Conservation (phyloP, 192 early-diverging fungal species). For the Cetraspora pellucida region DNA sequence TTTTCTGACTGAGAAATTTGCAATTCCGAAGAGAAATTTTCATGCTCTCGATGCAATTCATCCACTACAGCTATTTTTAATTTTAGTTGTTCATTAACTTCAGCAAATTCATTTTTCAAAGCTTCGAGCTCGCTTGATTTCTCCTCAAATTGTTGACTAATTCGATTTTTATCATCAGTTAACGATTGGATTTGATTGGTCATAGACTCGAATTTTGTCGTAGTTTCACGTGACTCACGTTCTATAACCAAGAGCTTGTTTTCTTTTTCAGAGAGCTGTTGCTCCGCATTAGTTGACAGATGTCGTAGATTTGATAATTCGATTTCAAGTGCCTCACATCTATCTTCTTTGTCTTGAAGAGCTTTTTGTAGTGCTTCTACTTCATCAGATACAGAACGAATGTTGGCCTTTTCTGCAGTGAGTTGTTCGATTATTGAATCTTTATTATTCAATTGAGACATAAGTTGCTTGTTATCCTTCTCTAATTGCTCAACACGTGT, state of each 20-base stretch:
- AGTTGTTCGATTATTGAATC: conserved; percentile 35
- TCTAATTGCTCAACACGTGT: conserved; percentile 16
- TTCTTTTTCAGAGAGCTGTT: conserved; percentile 9
- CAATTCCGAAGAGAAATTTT: conserved; percentile 12
- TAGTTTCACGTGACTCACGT: not conserved
- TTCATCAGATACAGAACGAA: conserved; percentile 28
- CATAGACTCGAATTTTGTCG: conserved; percentile 15
- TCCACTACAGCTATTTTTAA: not conserved
- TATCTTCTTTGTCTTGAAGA: conserved; percentile 33
- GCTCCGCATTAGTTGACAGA: conserved; percentile 16
- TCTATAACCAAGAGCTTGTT: not conserved
- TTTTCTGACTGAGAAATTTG: conserved; percentile 28
- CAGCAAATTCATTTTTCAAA: not conserved
- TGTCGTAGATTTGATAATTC: conserved; percentile 34
- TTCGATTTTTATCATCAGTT: not conserved
- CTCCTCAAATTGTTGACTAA: not conserved
- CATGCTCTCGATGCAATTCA: conserved; percentile 13
- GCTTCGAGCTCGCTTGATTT: not conserved
- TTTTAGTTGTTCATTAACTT: not conserved
- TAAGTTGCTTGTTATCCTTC: conserved; percentile 19
- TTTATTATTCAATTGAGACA: conserved; percentile 19
- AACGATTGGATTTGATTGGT: not conserved
- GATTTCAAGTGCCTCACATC: conserved; percentile 34
- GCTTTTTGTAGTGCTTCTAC: conserved; percentile 26
- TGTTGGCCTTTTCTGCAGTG: conserved; percentile 28